Percentiles rank a stretch among this genome's conserved stretches.
Evolutionary conservation across 1,284 basidiomycete species (phyloP).

Genomic region (Ceratobasidium sp.): DNA sequence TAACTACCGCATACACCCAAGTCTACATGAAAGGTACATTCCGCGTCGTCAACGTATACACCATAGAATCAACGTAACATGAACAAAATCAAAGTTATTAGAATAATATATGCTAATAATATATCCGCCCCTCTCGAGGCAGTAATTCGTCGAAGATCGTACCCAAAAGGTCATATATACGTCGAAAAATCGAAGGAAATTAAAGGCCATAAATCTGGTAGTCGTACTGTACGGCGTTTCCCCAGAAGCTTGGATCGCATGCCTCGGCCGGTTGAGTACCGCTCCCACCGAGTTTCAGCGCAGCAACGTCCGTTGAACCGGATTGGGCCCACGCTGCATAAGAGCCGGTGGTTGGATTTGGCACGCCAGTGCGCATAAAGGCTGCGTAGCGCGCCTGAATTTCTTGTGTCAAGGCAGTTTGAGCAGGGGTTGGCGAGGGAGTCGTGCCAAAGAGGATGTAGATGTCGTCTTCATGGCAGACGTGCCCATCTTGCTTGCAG

Average conservation of each 20-base stretch:
- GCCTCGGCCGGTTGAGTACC: slow-evolving; percentile 61
- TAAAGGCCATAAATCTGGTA: slow-evolving; percentile 71
- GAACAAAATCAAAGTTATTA: slow-evolving; percentile 20
- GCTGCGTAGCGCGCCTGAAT: slow-evolving; percentile 73
- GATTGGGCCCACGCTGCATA: slow-evolving; percentile 63
- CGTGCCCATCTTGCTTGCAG: slow-evolving; percentile 64
- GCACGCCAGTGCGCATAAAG: slow-evolving; percentile 70
- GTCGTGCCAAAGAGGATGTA: slow-evolving; percentile 78
- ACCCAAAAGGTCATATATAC: neutral
- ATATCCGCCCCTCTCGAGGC: neutral
- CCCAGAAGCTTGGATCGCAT: slow-evolving; percentile 74
- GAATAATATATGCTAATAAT: slow-evolving; percentile 6
- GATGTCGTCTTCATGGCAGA: slow-evolving; percentile 81
- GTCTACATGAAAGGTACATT: neutral
- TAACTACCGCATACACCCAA: neutral
- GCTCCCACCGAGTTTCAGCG: slow-evolving; percentile 66
- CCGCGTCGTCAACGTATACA: neutral
- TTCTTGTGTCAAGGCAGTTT: slow-evolving; percentile 67
- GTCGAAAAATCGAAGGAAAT: slow-evolving; percentile 44
- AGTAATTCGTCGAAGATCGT: neutral
- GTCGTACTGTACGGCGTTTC: slow-evolving; percentile 68
- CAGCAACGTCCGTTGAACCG: slow-evolving; percentile 57
- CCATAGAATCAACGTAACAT: neutral
- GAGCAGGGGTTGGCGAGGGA: slow-evolving; percentile 64
- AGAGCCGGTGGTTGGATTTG: slow-evolving; percentile 59